phyloP scores from a whole-genome alignment of 352 stramenopile genomes.

The Phytophthora pistaciae region DNA sequence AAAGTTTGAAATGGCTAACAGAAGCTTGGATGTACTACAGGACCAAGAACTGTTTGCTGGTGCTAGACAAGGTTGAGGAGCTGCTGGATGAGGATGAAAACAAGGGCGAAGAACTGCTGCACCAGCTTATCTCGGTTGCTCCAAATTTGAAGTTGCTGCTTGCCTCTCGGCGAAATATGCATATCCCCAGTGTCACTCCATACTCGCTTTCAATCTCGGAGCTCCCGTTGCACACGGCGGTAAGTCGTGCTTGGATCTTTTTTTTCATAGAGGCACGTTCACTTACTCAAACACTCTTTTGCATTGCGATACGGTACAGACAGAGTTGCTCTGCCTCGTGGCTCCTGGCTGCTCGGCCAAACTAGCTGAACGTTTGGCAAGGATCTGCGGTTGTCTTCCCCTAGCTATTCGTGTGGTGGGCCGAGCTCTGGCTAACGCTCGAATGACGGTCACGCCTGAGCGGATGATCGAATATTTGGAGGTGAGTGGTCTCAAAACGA shows the following conservation, averaged over 20 bases:
- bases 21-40: slow-evolving; percentile 27
- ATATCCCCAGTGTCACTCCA: slow-evolving; percentile 82
- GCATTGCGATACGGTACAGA: slow-evolving; percentile 37
- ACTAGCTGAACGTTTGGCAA: slow-evolving; percentile 68
- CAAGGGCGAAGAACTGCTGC: slow-evolving; percentile 74
- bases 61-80: slow-evolving; percentile 86
- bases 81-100: slow-evolving; percentile 80
- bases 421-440: slow-evolving; percentile 77
- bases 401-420: slow-evolving; percentile 85
- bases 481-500: slow-evolving; percentile 24
- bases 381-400: slow-evolving; percentile 82
- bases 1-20: slow-evolving; percentile 10
- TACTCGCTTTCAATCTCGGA: slow-evolving; percentile 84
- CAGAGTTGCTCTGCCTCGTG: slow-evolving; percentile 72
- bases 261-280: slow-evolving; percentile 2
- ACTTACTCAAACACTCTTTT: slow-evolving; percentile 2
- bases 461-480: slow-evolving; percentile 87
- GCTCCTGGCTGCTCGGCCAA: slow-evolving; percentile 69
- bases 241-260: slow-evolving; percentile 29
- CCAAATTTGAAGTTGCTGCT: slow-evolving; percentile 75
- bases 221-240: slow-evolving; percentile 73
- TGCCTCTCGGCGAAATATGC: slow-evolving; percentile 72
- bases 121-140: slow-evolving; percentile 75
- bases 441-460: slow-evolving; percentile 76
- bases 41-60: slow-evolving; percentile 72